Conservation (phyloP, 2,329 filamentous ascomycete species). For the Trichoderma citrinoviride region DNA sequence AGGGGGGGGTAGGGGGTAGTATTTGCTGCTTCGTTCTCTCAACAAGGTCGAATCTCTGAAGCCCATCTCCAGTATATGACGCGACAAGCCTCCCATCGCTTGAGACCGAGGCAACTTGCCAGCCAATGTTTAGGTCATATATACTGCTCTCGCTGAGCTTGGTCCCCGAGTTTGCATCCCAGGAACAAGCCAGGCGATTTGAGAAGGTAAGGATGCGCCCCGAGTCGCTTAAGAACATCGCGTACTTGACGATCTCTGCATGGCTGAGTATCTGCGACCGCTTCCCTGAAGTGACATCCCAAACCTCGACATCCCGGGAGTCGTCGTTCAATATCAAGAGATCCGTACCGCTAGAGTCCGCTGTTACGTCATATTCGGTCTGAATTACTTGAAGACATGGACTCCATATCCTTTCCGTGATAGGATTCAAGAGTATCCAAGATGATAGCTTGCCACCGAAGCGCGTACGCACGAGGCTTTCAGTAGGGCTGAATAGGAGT, state of each 20-base stretch:
- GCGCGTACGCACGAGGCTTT: not conserved
- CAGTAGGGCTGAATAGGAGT: not conserved
- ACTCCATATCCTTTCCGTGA: not conserved
- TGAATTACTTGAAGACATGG: not conserved
- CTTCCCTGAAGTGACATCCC: not conserved
- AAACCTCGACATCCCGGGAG: not conserved
- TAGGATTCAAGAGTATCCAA: not conserved
- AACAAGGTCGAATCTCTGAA: no score
- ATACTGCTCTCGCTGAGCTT: no score
- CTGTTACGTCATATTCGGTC: no score
- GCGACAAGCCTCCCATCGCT: not conserved
- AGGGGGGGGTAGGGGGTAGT: no score
- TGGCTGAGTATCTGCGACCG: not conserved
- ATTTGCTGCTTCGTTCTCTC: no score
- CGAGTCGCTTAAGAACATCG: not conserved
- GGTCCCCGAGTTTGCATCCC: not conserved
- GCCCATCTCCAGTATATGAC: no score
- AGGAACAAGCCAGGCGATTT: not conserved
- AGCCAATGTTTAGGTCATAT: no score
- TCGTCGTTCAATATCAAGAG: not conserved
- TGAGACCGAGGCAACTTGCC: not conserved
- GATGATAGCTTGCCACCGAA: not conserved
- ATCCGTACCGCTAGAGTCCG: not conserved
- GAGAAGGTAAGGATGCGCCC: not conserved
- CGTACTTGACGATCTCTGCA: not conserved